These are phyloP conservation scores for Amaranthus tricolor DNA, from an alignment of 179 eudicot genomes.

Conservation along the genomic window DNA sequence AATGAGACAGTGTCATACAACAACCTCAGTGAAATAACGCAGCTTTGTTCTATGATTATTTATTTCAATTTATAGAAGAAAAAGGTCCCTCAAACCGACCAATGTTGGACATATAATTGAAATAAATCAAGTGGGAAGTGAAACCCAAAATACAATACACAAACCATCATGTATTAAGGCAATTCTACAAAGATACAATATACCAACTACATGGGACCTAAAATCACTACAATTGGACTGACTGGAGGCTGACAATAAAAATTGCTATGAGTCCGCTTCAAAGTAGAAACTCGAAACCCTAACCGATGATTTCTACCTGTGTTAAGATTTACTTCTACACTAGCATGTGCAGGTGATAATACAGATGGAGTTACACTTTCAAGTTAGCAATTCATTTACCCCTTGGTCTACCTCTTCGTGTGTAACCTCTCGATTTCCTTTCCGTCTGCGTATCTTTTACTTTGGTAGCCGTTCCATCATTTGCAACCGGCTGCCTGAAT, in stretches of 20 bases:
- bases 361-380: constrained; percentile 17
- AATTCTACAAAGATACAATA: constrained; percentile 13
- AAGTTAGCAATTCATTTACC: constrained; percentile 17
- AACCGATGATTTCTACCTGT: constrained; percentile 19
- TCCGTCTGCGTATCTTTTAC: constrained; percentile 18
- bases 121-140: background rate
- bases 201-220: constrained; percentile 20
- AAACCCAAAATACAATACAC: constrained; percentile 12
- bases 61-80: too few relatives aligned
- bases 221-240: constrained; percentile 14
- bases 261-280: constrained; percentile 17
- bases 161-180: constrained; percentile 15
- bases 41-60: too few relatives aligned
- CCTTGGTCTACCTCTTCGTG: constrained; percentile 29
- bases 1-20: too few relatives aligned
- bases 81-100: background rate
- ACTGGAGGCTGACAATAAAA: constrained; percentile 11
- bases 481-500: constrained; percentile 15
- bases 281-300: constrained; percentile 18
- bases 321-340: constrained; percentile 31
- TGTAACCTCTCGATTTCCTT: constrained; percentile 26
- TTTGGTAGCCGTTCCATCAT: constrained; percentile 19
- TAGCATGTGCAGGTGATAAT: constrained; percentile 28
- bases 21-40: too few relatives aligned
- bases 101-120: background rate